Percentiles rank a stretch among this genome's conserved stretches.
Conservation (phyloP, 805 yeast genomes). For the Candida sanyiensis region DNA sequence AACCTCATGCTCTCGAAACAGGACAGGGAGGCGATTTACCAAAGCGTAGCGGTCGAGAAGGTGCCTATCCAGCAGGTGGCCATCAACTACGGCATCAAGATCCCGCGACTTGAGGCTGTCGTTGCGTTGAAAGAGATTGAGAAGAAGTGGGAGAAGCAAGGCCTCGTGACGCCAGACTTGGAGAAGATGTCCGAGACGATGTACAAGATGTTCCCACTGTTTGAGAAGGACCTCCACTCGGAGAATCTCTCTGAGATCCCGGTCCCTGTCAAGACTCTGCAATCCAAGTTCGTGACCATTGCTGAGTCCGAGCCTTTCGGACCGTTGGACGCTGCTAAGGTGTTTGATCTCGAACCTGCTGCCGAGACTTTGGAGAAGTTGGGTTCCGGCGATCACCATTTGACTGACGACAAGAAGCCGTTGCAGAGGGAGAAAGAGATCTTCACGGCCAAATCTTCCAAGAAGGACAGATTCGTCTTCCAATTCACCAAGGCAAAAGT, state of each 20-base stretch:
- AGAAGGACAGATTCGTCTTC: conserved; percentile 58
- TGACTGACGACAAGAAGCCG: conserved; percentile 23
- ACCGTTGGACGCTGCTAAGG: conserved; percentile 88
- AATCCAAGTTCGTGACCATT: conserved; percentile 78
- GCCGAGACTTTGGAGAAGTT: conserved; percentile 66
- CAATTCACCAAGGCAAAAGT: conserved; percentile 72
- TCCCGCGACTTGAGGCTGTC: conserved; percentile 88
- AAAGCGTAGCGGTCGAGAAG: conserved; percentile 48
- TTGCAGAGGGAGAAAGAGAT: conserved; percentile 30
- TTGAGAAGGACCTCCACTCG: conserved; percentile 38
- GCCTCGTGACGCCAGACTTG: conserved; percentile 49
- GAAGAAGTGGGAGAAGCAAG: conserved; percentile 49
- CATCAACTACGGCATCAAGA: conserved; percentile 68
- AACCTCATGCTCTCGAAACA: conserved; percentile 53
- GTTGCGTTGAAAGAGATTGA: conserved; percentile 64
- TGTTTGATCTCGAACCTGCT: conserved; percentile 85
- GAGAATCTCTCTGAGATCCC: conserved; percentile 95
- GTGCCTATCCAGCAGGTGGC: conserved; percentile 69
- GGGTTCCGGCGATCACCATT: conserved; percentile 49
- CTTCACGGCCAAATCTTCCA: conserved; percentile 39
- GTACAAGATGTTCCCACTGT: conserved; percentile 80
- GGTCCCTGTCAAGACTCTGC: conserved; percentile 73
- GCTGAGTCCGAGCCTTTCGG: conserved; percentile 96
- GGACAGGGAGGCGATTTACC: conserved; percentile 54
- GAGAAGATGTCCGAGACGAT: conserved; percentile 52